Base-by-base conservation (phyloP, 2,329 filamentous ascomycete species). In the Colletotrichum paranaense region DNA sequence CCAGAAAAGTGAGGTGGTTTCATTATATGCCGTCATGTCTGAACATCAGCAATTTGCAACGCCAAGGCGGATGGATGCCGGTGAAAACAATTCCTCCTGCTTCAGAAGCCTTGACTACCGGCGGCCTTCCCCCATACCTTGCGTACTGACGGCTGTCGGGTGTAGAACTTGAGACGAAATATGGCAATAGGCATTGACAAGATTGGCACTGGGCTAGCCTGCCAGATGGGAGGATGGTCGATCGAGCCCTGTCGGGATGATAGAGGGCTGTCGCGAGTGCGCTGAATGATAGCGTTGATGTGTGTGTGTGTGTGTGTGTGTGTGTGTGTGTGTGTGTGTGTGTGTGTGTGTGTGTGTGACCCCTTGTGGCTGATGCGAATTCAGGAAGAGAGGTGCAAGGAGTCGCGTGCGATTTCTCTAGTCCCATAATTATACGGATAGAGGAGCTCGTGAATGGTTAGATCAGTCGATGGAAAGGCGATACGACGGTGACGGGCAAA, bases 61-160 rank as follows among this genome's bases (percentile, higher is more conserved):
- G 70, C 70, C 70, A 73, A 73, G 70, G 57, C 60, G 67, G 67
- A 55, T 52, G 28, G 35, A 57, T 24, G 49, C 67, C 49, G 32
- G 35, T 49, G 65, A 46, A 62, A 62, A 70, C 67, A 32, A 57
- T n/a, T 57, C 46, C 55, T 65, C 35, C 24, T 66, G 71, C 65
- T 56, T 59, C 56, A 57, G 59, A 32, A 71, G 66, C 55, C 28
- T 58, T 60, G 62, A 65, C 35, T 32, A 52, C 35, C 26, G 58
- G 59, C 59, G 35, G 46, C 49, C 64, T 49, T 49, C 30, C 26
- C 42, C 24, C 68, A 35, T 22, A 19, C n/a, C 49, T 38, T 42
- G 24, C n/a, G 8, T 32, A 24, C 62, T 59, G 53, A 30, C 16
- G 30, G n/a, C 11, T 63, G 46, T 53, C 46, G 11, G 46, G 28